Evolutionary conservation across 1,284 basidiomycete genomes (phyloP), one percentile per base, ranked within the genome.

Genomic region (Leccinum subrobustum): DNA sequence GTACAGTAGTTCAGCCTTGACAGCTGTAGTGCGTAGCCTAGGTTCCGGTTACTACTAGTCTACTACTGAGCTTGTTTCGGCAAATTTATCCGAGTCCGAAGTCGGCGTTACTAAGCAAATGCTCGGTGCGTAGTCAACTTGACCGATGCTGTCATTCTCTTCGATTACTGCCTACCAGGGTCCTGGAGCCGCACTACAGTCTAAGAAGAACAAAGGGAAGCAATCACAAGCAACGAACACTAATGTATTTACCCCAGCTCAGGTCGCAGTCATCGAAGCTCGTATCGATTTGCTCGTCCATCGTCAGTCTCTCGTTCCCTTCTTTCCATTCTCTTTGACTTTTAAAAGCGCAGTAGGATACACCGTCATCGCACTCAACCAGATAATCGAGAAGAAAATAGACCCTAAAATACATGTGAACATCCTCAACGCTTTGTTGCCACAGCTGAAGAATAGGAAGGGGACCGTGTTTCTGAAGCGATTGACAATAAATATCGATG

Each of bases 401-500:
- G 89, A 91, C 64, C 77, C 83, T 4, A 89, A 87, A 71, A 79
- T 77, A 0, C 86, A 89, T 67, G 74, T 83, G 39, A 91, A 92
- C 70, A 75, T 77, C 8, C 76, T 91, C 20, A 79, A 86, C 57
- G 70, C 71, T 4, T 71, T 93, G 2, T 68, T 90, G 4, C 66
- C 75, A 18, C 81, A 81, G 60, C 73, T 91, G 23, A 81, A 81
- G 63, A 75, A 77, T 31, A 78, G 89, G 53, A 70, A 77, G 2
- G 86, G 86, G 1, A 73, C 90, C 42, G 72, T 88, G 1, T 84
- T 82, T 63, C 74, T 93, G 54, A 91, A 88, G 68, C 78, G 91
- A 47, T 70, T 92, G 57, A 91, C 86, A 11, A 86, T 93, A 47
- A 76, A 88, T 4, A 77, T 92, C 11, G 88, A 92, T 63, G 84